Conservation (phyloP, 768 basidiomycete species). For the Amanita thiersii region DNA sequence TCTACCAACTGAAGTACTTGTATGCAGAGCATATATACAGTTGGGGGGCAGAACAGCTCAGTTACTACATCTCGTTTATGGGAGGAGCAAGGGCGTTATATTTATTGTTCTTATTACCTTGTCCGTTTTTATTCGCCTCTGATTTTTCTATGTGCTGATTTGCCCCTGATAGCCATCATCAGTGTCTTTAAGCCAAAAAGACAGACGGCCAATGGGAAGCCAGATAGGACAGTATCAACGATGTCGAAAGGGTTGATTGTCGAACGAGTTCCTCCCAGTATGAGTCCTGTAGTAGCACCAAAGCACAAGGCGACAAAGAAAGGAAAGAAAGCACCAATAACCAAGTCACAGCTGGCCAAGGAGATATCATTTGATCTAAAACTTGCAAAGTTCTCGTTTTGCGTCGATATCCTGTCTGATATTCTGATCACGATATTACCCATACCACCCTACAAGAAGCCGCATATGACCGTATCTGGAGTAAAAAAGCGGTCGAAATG, state of each 20-base stretch:
- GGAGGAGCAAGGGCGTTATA: slow-evolving; percentile 53
- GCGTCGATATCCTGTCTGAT: slow-evolving; percentile 61
- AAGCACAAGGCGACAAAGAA: slow-evolving; percentile 6
- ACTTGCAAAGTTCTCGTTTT: slow-evolving; percentile 51
- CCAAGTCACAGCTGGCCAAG: slow-evolving; percentile 43
- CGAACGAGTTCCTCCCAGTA: slow-evolving; percentile 5
- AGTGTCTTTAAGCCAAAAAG: slow-evolving; percentile 45
- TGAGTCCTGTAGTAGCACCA: slow-evolving; percentile 6
- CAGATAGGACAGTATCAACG: slow-evolving; percentile 3
- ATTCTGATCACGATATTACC: slow-evolving; percentile 48
- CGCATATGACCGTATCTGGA: slow-evolving; percentile 15
- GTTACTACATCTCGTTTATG: slow-evolving; percentile 70
- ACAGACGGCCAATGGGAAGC: slow-evolving; percentile 10
- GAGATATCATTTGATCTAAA: slow-evolving; percentile 68
- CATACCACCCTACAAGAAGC: slow-evolving; percentile 27
- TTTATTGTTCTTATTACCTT: slow-evolving; percentile 40
- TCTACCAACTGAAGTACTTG: slow-evolving; percentile 75
- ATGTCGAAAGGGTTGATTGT: slow-evolving; percentile 7
- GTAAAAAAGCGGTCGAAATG: slow-evolving; percentile 10
- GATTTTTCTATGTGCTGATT: background rate
- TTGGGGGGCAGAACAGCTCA: slow-evolving; percentile 66
- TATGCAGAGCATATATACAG: slow-evolving; percentile 68
- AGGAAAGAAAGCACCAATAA: slow-evolving; percentile 34
- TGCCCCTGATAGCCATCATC: slow-evolving; percentile 41
- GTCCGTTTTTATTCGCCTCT: slow-evolving; percentile 19